Evolutionary conservation across 1,284 basidiomycete species (phyloP).

Genomic region (Moesziomyces parantarcticus): DNA sequence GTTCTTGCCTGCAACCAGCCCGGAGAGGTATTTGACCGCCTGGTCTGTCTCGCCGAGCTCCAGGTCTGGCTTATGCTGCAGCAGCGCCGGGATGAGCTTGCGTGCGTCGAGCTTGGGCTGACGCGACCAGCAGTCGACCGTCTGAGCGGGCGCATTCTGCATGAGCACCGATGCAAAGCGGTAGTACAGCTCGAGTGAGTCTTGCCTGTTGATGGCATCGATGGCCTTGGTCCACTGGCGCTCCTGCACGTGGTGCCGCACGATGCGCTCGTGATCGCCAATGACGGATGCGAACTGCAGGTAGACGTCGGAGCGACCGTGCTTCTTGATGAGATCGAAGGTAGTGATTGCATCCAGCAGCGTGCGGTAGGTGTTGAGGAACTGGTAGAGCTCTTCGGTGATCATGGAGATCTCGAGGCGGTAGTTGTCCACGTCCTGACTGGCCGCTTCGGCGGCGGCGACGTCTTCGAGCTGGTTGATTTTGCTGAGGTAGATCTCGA

Average conservation of each 20-base stretch:
- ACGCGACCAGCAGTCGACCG: conserved; percentile 90
- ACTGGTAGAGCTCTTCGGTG: conserved; percentile 90
- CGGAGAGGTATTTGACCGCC: conserved; percentile 83
- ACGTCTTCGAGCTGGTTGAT: conserved; percentile 95
- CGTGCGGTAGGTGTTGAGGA: conserved; percentile 80
- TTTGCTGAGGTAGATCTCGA: conserved; percentile 96
- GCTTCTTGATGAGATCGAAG: conserved; percentile 91
- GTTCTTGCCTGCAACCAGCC: conserved; percentile 82
- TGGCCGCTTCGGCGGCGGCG: conserved; percentile 77
- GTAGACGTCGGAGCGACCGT: conserved; percentile 91
- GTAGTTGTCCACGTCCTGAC: conserved; percentile 86
- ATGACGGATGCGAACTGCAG: conserved; percentile 86
- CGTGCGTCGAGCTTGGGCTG: conserved; percentile 82
- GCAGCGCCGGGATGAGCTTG: conserved; percentile 87
- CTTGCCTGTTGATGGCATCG: conserved; percentile 80
- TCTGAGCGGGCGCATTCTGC: conserved; percentile 84
- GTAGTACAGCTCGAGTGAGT: conserved; percentile 88
- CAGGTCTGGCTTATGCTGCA: conserved; percentile 76
- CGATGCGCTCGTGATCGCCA: conserved; percentile 83
- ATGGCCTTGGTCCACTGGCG: conserved; percentile 92
- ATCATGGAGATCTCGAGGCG: conserved; percentile 82
- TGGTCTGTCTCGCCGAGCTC: conserved; percentile 73
- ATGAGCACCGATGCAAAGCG: conserved; percentile 89
- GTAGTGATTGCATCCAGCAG: conserved; percentile 86
- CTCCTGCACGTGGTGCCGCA: conserved; percentile 91